These are phyloP conservation scores for Naganishia sp. DNA, from an alignment of 1,284 basidiomycete species.

Conservation along the genomic window DNA sequence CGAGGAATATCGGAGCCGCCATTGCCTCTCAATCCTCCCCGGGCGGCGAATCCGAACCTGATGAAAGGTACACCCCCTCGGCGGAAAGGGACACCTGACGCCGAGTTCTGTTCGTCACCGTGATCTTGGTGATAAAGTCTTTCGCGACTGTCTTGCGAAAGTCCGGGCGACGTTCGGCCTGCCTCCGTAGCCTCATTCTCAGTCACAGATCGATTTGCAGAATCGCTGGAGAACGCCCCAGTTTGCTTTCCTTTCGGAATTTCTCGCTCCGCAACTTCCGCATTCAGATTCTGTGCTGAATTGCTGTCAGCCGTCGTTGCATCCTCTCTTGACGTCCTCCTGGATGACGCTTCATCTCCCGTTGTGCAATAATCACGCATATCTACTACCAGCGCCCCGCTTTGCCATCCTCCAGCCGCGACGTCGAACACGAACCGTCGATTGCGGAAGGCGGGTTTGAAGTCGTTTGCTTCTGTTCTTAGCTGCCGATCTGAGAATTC, in stretches of 20 bases:
- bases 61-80: slow-evolving; percentile 21
- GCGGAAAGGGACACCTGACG: background rate
- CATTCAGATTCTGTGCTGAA: background rate
- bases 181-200: background rate
- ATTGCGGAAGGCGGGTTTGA: slow-evolving; percentile 26
- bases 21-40: slow-evolving; percentile 26
- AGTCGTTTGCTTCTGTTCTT: slow-evolving; percentile 27
- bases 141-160: background rate
- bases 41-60: slow-evolving; percentile 35
- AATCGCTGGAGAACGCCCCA: background rate
- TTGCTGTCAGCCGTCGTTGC: background rate
- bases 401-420: slow-evolving; percentile 82
- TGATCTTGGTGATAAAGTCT: background rate
- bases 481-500: slow-evolving; percentile 1
- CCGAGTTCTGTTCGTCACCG: background rate
- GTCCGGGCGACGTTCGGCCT: background rate
- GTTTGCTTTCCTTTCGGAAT: background rate
- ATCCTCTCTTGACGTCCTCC: too few species aligned
- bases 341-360: background rate
- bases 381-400: slow-evolving; percentile 79
- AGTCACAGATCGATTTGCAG: background rate
- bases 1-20: background rate
- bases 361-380: slow-evolving; percentile 25
- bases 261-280: background rate
- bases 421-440: slow-evolving; percentile 72